phyloP scores from a whole-genome alignment of 805 yeast genomes.

The Wickerhamiella kazuoi region DNA sequence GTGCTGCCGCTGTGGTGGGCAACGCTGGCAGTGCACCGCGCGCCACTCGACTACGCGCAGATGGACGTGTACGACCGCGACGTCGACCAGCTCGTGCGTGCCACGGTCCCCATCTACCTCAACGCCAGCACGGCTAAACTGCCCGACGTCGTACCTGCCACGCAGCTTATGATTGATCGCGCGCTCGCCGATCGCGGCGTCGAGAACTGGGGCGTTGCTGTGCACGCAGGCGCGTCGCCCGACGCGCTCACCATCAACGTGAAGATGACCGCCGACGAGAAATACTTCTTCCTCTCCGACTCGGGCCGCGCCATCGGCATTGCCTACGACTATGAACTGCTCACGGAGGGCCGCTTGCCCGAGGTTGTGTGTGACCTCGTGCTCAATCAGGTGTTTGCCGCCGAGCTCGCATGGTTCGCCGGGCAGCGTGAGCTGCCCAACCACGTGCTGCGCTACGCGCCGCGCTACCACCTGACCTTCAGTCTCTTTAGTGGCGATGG shows the following conservation, averaged over 20 bases:
- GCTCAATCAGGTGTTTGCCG: slow-evolving; percentile 28
- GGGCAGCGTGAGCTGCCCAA: slow-evolving; percentile 12
- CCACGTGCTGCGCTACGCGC: slow-evolving; percentile 37
- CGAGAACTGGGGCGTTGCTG: slow-evolving; percentile 12
- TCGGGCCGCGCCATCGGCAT: slow-evolving; percentile 25
- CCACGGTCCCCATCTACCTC: slow-evolving; percentile 18
- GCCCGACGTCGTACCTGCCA: slow-evolving; percentile 50
- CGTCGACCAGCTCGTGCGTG: slow-evolving; percentile 14
- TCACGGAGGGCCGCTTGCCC: slow-evolving; percentile 45
- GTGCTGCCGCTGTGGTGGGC: slow-evolving; percentile 36
- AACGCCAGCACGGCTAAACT: slow-evolving; percentile 30
- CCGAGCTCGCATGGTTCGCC: slow-evolving; percentile 24
- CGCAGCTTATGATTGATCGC: slow-evolving; percentile 28
- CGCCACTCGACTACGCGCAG: slow-evolving; percentile 34
- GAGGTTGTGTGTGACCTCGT: slow-evolving; percentile 39
- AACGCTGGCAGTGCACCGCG: slow-evolving; percentile 48
- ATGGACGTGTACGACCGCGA: slow-evolving; percentile 22
- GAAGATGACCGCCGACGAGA: slow-evolving; percentile 24
- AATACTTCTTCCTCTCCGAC: slow-evolving; percentile 27
- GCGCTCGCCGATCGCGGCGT: slow-evolving; percentile 17
- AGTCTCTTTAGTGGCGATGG: slow-evolving; percentile 48
- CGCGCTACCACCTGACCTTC: slow-evolving; percentile 58
- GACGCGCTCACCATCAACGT: slow-evolving; percentile 26
- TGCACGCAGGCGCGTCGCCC: slow-evolving; percentile 6
- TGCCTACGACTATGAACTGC: slow-evolving; percentile 26